A percentile compares a stretch with the other conserved stretches of the same genome.
These are phyloP conservation scores for Botryobasidium botryosum DNA, from an alignment of 768 basidiomycete genomes.

Conservation along the genomic window DNA sequence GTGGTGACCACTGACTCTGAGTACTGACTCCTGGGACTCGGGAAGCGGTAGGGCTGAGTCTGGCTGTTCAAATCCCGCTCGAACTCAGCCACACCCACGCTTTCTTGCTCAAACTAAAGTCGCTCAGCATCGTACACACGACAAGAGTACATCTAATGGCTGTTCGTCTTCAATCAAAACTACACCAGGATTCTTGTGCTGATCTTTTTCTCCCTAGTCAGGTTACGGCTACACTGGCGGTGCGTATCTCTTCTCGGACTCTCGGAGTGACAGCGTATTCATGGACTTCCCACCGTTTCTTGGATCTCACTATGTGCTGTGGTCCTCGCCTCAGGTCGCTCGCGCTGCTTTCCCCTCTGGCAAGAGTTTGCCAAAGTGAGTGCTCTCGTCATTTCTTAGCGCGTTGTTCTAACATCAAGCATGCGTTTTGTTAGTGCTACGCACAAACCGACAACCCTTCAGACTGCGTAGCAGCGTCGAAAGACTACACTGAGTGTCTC, in stretches of 20 bases:
- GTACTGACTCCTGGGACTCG: no score
- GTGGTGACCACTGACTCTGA: no score
- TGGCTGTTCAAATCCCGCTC: no score
- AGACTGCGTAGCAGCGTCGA: constrained; percentile 51
- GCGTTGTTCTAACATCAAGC: not conserved
- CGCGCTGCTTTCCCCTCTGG: constrained; percentile 84
- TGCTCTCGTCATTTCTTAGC: constrained; percentile 1
- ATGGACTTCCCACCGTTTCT: not conserved
- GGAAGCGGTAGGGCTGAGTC: no score
- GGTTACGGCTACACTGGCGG: constrained; percentile 50
- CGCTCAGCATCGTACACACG: no score
- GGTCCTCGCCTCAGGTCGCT: constrained; percentile 36
- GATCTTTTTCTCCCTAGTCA: constrained; percentile 26
- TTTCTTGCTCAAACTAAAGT: no score
- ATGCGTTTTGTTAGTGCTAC: constrained; percentile 53
- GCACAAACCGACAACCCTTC: constrained; percentile 56
- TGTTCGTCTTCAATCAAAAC: no score
- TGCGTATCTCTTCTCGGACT: constrained; percentile 19
- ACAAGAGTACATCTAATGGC: no score
- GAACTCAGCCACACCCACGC: no score
- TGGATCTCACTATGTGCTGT: not conserved
- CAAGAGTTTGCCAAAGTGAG: constrained; percentile 67
- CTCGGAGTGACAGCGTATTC: not conserved
- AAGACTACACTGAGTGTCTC: constrained; percentile 85
- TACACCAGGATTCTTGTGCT: no score